A percentile compares a stretch with the other conserved stretches of the same genome.
Evolutionary conservation across 306 rosid genomes (phyloP).

Genomic region (Rubus parviflorus): DNA sequence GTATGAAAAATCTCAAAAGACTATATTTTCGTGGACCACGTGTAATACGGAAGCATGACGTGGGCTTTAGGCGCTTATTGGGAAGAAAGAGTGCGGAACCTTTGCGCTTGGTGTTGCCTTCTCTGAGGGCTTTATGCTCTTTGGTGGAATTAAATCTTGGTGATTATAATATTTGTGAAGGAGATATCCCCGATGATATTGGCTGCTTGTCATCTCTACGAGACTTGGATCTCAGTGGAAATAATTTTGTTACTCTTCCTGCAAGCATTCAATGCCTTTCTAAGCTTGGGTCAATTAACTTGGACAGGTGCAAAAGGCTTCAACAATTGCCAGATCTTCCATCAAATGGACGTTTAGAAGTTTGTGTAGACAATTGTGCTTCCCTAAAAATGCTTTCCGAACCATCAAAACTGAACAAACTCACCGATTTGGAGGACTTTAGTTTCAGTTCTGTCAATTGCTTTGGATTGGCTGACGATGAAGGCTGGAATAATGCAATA

Average conservation of each 20-base stretch:
- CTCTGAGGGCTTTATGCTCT: not conserved
- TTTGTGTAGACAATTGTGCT: too few species aligned
- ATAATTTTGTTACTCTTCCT: slow-evolving; percentile 16
- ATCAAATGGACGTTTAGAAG: too few species aligned
- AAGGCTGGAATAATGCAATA: not conserved
- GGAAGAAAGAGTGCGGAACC: not conserved
- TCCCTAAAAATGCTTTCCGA: too few species aligned
- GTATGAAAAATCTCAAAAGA: not conserved
- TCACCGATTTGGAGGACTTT: not conserved
- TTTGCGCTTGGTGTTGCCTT: not conserved
- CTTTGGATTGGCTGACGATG: slow-evolving; percentile 5
- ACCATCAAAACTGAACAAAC: not conserved
- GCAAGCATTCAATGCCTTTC: slow-evolving; percentile 14
- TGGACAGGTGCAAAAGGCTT: slow-evolving; percentile 5
- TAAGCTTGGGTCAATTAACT: accelerated
- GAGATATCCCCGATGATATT: slow-evolving; percentile 3
- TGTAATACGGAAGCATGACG: not conserved
- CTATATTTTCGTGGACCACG: not conserved
- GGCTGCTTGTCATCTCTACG: slow-evolving; percentile 6
- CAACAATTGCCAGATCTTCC: slow-evolving; percentile 5
- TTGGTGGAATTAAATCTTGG: not conserved
- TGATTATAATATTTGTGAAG: slow-evolving; percentile 1
- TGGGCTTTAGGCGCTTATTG: not conserved
- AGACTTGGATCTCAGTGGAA: not conserved
- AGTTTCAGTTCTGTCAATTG: not conserved